phyloP scores from a whole-genome alignment of 257 asterid genomes.

The Ligustrum vulgare region DNA sequence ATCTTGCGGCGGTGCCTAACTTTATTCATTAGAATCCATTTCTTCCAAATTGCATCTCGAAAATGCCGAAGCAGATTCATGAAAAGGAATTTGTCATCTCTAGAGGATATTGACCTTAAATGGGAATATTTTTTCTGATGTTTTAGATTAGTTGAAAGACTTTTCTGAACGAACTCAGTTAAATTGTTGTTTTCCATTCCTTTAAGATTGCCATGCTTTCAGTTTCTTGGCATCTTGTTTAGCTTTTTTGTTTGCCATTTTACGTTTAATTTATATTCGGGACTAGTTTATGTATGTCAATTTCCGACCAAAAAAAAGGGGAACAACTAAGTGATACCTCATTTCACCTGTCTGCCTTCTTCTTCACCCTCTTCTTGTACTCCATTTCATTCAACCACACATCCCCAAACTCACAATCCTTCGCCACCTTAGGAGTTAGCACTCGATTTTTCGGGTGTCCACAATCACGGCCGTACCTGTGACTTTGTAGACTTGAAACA shows the following conservation, averaged over 20 bases:
- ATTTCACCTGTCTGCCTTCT: constrained; percentile 30
- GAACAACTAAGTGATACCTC: constrained; percentile 15
- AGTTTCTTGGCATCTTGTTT: background rate
- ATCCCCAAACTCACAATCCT: constrained; percentile 81
- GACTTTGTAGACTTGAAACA: too few relatives aligned
- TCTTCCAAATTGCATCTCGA: too few relatives aligned
- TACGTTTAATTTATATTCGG: too few relatives aligned
- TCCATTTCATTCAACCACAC: constrained; percentile 78
- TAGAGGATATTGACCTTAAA: background rate
- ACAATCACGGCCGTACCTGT: too few relatives aligned
- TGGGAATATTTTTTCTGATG: background rate
- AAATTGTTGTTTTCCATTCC: background rate
- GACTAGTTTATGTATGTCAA: too few relatives aligned
- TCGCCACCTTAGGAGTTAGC: constrained; percentile 73
- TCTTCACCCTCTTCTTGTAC: constrained; percentile 32
- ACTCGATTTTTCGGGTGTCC: constrained; percentile 56
- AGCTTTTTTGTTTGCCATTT: too few relatives aligned
- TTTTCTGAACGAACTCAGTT: background rate
- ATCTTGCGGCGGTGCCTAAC: too few relatives aligned
- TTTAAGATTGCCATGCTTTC: background rate
- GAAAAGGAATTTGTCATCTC: background rate
- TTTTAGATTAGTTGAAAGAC: background rate
- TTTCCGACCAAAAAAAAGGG: too few relatives aligned
- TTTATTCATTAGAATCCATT: too few relatives aligned
- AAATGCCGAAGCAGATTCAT: too few relatives aligned